These are phyloP conservation scores for Mesotaenium endlicherianum DNA, from an alignment of 139 green algal genomes.

Conservation along the genomic window DNA sequence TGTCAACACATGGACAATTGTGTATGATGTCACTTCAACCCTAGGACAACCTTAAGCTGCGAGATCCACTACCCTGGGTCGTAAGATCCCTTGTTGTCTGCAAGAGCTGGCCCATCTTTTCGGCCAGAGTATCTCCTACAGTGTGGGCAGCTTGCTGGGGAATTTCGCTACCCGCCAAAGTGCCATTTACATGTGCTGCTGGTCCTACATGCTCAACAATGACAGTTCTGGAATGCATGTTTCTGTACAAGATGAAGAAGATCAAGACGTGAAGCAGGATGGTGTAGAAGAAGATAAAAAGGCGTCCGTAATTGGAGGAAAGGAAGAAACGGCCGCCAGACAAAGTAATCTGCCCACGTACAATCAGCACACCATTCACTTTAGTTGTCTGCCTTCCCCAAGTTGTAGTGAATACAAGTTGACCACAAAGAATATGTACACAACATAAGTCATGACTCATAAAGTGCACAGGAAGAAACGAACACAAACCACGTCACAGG, in stretches of 20 bases:
- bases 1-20: not conserved
- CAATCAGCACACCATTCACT: too few relatives aligned
- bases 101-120: not conserved
- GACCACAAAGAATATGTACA: too few relatives aligned
- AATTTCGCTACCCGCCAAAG: not conserved
- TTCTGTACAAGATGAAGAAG: constrained; percentile 51
- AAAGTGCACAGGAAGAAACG: too few relatives aligned
- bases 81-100: constrained; percentile 4
- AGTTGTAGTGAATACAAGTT: too few relatives aligned
- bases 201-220: not conserved
- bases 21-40: not conserved
- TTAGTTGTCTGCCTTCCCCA: too few relatives aligned
- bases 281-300: constrained; percentile 82
- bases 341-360: constrained; percentile 49
- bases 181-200: not conserved
- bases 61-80: not conserved
- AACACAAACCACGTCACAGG: too few relatives aligned
- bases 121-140: not conserved
- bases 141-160: not conserved
- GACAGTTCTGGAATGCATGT: constrained; percentile 4
- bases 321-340: constrained; percentile 44
- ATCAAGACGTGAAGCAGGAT: constrained; percentile 80
- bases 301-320: constrained; percentile 45
- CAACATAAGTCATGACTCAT: too few relatives aligned
- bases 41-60: not conserved